Base-by-base conservation (phyloP, 306 rosid genomes). In the Corylus avellana region DNA sequence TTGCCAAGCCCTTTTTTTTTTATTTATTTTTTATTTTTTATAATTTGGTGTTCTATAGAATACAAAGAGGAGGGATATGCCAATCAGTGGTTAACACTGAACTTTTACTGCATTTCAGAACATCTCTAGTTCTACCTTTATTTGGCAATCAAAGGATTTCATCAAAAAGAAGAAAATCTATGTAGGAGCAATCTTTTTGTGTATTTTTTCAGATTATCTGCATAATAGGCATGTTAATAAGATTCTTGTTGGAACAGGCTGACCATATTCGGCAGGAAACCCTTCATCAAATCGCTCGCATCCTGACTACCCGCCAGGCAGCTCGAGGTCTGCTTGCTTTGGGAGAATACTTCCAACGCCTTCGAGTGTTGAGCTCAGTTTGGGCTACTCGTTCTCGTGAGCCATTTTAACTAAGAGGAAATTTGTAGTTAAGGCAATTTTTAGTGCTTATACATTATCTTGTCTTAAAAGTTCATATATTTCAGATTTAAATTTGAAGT, bases 261-360 rank as follows among this genome's bases (percentile, higher is more conserved):
- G 98, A 95, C 84, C 89, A 92, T 89, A 88, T 95, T 27, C 88
- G 98, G 68, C 86, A 85, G 76, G 98, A 86, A 86, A 84, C 96
- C 4, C 80, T 95, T 82, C 92, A 79, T 53, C 98, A 91, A 84
- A 92, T 95, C 94, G 67, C 70, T 48, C 84, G 90, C 80, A 90
- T 95, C 83, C 91, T 95, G 4, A 86, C 91, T 10, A 78, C 70
- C 54, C 97, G 89, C 73, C 98, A 95, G 81, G 84, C 89, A 25
- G 98, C 93, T 47, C 86, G 87, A 51, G 97, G 92, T 70, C 76
- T 92, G 46, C 92, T 92, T 83, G 89, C 82, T 42, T 77, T 95
- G 74, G 98, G 97, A 11, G 98, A 92, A 78, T 91, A 92, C 82
- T 92, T 91, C 80, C 91, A 92, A 72, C 92, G 98, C 49, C 73